phyloP scores from a whole-genome alignment of 2,329 filamentous ascomycete genomes.

The Grosmannia serpens region DNA sequence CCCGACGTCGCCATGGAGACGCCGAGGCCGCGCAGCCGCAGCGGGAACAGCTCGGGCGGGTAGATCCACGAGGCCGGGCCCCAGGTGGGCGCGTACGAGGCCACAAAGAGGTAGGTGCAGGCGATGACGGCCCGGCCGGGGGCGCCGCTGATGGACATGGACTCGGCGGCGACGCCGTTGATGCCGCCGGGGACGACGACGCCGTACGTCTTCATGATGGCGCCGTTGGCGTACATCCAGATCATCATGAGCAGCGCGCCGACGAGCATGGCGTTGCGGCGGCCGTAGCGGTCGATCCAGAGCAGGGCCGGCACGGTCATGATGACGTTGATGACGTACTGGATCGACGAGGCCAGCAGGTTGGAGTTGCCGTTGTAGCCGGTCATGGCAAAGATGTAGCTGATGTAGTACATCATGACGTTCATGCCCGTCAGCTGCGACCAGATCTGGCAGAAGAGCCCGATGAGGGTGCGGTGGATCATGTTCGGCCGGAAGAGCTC shows the following conservation, averaged over 20 bases:
- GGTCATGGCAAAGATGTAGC: slow-evolving; percentile 62
- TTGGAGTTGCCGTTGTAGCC: slow-evolving; percentile 45
- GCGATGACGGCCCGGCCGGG: slow-evolving; percentile 49
- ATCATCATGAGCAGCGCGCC: slow-evolving; percentile 53
- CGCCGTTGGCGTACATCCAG: slow-evolving; percentile 35
- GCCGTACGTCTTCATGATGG: slow-evolving; percentile 31
- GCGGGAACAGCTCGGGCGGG: slow-evolving; percentile 34
- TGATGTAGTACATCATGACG: slow-evolving; percentile 61
- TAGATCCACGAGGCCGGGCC: slow-evolving; percentile 33
- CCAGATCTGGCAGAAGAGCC: slow-evolving; percentile 65
- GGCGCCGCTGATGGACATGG: slow-evolving; percentile 33
- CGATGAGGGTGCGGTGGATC: slow-evolving; percentile 62
- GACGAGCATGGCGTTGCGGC: slow-evolving; percentile 54
- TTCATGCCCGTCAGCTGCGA: slow-evolving; percentile 69
- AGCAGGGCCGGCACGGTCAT: slow-evolving; percentile 69
- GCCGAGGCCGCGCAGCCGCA: slow-evolving; percentile 26
- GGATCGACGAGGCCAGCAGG: slow-evolving; percentile 55
- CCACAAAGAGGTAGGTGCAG: slow-evolving; percentile 54
- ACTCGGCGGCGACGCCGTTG: slow-evolving; percentile 30
- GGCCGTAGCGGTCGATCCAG: slow-evolving; percentile 66
- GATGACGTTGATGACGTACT: slow-evolving; percentile 69
- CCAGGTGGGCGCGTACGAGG: slow-evolving; percentile 32
- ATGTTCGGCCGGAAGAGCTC: slow-evolving; percentile 65
- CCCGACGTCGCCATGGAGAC: slow-evolving; percentile 22
- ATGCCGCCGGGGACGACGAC: slow-evolving; percentile 18